A percentile compares a stretch with the other conserved stretches of the same genome.
Conservation (phyloP, 345 rosid genomes). For the Lepidium sativum region DNA sequence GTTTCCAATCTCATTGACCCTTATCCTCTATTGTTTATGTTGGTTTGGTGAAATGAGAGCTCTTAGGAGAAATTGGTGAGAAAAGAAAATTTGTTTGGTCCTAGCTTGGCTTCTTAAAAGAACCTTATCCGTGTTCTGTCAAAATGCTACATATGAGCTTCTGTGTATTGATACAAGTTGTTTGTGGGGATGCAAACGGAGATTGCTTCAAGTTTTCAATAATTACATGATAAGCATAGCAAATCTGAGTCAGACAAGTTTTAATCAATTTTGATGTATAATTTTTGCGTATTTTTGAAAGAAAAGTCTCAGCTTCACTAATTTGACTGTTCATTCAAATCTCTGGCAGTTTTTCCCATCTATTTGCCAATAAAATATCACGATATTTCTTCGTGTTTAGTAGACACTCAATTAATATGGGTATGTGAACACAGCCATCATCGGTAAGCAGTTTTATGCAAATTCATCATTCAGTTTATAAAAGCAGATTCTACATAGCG, state of each 20-base stretch:
- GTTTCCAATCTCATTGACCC: neutral
- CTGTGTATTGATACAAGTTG: neutral
- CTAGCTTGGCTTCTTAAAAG: neutral
- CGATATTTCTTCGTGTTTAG: neutral
- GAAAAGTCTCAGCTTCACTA: neutral
- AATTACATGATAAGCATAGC: neutral
- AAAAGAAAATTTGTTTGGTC: too few species aligned
- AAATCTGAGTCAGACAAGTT: neutral
- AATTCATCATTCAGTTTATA: too few species aligned
- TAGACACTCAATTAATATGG: neutral
- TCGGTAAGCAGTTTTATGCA: too few species aligned
- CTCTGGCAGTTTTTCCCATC: neutral
- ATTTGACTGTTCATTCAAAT: neutral
- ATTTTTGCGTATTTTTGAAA: neutral
- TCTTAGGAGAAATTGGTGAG: too few species aligned
- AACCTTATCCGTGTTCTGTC: neutral
- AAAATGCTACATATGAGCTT: neutral
- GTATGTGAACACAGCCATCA: too few species aligned
- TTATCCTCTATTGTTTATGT: neutral
- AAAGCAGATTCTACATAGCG: too few species aligned
- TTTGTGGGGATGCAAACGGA: neutral
- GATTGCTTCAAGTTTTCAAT: neutral
- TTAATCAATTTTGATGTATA: neutral
- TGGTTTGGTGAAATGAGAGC: neutral
- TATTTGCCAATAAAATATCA: neutral